These are phyloP conservation scores for Eimeria falciformis DNA, from an alignment of 169 alveolate genomes.

Conservation along the genomic window DNA sequence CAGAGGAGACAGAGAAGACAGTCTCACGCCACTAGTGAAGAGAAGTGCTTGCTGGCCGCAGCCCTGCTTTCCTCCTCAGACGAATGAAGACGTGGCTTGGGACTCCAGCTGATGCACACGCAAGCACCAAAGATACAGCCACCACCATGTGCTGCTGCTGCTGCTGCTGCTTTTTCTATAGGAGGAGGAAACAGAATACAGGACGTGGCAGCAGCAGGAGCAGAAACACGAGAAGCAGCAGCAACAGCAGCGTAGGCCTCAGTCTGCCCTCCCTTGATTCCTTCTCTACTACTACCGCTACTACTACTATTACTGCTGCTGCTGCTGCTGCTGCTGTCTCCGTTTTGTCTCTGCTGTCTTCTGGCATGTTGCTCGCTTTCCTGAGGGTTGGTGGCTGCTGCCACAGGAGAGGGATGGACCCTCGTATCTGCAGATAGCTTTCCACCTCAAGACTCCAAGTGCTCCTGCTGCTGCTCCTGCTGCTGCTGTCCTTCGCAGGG, in stretches of 20 bases:
- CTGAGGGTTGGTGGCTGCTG: constrained; percentile 89
- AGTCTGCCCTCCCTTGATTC: background rate
- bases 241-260: background rate
- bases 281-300: background rate
- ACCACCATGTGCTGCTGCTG: background rate
- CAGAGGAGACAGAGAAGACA: no score
- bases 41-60: no score
- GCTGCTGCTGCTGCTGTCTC: constrained; percentile 1
- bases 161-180: background rate
- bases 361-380: constrained; percentile 40
- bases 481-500: constrained; percentile 7
- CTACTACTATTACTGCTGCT: background rate
- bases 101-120: no score
- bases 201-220: constrained; percentile 11
- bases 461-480: constrained; percentile 50
- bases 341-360: background rate
- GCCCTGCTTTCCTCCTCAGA: no score
- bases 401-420: constrained; percentile 94
- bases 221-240: background rate
- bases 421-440: constrained; percentile 91
- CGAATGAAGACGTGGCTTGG: no score
- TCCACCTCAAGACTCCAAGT: constrained; percentile 80
- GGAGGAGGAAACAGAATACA: background rate
- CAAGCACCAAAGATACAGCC: no score
- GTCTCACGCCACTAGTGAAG: no score